Evolutionary conservation across 2,329 filamentous ascomycete species (phyloP).

Genomic region (Lizonia empirigonia): DNA sequence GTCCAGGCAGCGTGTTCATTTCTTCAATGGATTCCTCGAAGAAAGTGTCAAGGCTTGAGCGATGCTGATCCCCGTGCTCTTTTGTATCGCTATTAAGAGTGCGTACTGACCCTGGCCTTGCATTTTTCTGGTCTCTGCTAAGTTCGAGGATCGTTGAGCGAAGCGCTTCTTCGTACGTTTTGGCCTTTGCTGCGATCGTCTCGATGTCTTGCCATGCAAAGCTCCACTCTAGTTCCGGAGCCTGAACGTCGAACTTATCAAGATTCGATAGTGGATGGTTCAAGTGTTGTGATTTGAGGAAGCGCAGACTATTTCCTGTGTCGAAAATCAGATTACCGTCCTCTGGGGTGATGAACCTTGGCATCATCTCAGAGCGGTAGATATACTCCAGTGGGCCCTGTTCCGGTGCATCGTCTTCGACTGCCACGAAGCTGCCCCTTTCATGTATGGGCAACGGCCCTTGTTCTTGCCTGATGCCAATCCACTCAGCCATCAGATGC

Average conservation of each 20-base stretch:
- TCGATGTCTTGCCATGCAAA: slow-evolving; percentile 75
- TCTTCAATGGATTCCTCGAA: slow-evolving; percentile 34
- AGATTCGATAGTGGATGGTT: slow-evolving; percentile 68
- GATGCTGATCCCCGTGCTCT: neutral
- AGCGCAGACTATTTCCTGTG: slow-evolving; percentile 74
- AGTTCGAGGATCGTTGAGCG: slow-evolving; percentile 39
- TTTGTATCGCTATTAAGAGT: neutral
- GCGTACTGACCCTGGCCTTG: neutral
- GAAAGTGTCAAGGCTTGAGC: slow-evolving; percentile 24
- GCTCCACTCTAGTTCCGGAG: slow-evolving; percentile 69
- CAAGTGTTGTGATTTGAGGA: slow-evolving; percentile 72
- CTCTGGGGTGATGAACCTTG: slow-evolving; percentile 72
- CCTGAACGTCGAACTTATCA: slow-evolving; percentile 56
- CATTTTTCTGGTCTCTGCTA: slow-evolving; percentile 10
- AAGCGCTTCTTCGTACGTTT: slow-evolving; percentile 55
- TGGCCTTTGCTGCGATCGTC: slow-evolving; percentile 65
- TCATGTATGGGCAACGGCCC: slow-evolving; percentile 32
- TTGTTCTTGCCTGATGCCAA: slow-evolving; percentile 63
- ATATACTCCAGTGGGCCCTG: slow-evolving; percentile 59
- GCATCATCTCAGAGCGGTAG: slow-evolving; percentile 69
- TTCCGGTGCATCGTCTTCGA: slow-evolving; percentile 34
- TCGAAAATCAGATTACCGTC: slow-evolving; percentile 77
- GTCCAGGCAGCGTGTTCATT: slow-evolving; percentile 34
- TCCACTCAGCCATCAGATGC: slow-evolving; percentile 72
- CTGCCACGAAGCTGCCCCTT: slow-evolving; percentile 38